Percentiles rank a stretch among this genome's conserved stretches.
Conservation (phyloP, 768 basidiomycete genomes). For the Leccinum rimulosum region DNA sequence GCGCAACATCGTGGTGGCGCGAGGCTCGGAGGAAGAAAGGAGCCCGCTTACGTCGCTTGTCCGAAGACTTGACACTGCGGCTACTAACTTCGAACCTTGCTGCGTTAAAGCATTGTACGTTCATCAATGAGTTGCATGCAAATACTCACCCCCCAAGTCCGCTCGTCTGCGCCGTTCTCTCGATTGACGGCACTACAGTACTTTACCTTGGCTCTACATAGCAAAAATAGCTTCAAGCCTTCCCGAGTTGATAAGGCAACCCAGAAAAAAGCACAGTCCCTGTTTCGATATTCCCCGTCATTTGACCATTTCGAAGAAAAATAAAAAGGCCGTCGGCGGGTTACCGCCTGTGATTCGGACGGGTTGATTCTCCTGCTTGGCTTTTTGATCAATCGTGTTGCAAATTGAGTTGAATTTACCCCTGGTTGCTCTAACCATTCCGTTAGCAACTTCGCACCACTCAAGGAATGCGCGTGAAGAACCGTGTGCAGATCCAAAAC, state of each 20-base stretch:
- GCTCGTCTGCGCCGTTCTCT: not conserved
- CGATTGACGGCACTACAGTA: not conserved
- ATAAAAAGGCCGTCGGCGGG: not conserved
- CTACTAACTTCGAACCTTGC: too few relatives aligned
- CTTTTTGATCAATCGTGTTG: not conserved
- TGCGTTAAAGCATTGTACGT: too few relatives aligned
- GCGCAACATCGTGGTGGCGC: not conserved
- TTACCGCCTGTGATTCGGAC: not conserved
- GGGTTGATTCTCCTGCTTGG: not conserved
- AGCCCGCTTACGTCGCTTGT: not conserved
- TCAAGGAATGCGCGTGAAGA: too few relatives aligned
- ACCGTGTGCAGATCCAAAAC: slow-evolving; percentile 9
- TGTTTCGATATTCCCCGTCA: not conserved
- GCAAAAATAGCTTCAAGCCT: too few relatives aligned
- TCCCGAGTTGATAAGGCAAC: too few relatives aligned
- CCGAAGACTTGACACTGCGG: too few relatives aligned
- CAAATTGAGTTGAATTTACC: not conserved
- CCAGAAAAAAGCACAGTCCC: too few relatives aligned
- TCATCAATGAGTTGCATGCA: too few relatives aligned
- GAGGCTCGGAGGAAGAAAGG: not conserved
- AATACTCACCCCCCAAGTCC: not conserved
- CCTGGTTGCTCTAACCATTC: not conserved
- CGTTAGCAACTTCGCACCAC: not conserved
- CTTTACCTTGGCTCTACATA: not conserved
- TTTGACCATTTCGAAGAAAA: not conserved